Evolutionary conservation across 169 alveolate genomes (phyloP).

Genomic region (Plasmodium reichenowi): DNA sequence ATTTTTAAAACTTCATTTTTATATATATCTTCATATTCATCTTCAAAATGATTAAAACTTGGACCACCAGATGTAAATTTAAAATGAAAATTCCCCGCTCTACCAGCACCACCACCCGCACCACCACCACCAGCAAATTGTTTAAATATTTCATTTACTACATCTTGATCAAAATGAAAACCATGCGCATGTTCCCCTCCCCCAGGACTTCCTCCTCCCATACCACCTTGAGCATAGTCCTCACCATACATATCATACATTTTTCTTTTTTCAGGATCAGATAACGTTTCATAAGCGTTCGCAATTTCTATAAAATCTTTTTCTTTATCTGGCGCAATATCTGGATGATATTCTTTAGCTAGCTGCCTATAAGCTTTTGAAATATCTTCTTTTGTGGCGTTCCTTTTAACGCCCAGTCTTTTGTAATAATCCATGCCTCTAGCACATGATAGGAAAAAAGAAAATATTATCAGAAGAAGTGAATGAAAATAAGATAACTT

Average conservation of each 20-base stretch:
- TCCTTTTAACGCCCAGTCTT: slow-evolving; percentile 89
- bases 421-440: slow-evolving; percentile 88
- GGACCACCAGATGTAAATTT: slow-evolving; percentile 78
- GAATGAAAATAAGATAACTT: slow-evolving; percentile 29
- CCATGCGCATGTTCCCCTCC: slow-evolving; percentile 80
- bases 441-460: slow-evolving; percentile 50
- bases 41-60: slow-evolving; percentile 27
- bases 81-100: slow-evolving; percentile 66
- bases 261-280: slow-evolving; percentile 92
- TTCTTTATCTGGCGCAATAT: slow-evolving; percentile 90
- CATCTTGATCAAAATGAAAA: slow-evolving; percentile 86
- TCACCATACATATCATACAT: slow-evolving; percentile 95
- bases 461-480: slow-evolving; percentile 30
- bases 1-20: slow-evolving; percentile 81
- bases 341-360: slow-evolving; percentile 94
- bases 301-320: slow-evolving; percentile 92
- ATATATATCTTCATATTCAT: slow-evolving; percentile 70
- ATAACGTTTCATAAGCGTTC: slow-evolving; percentile 94
- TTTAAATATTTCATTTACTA: slow-evolving; percentile 87
- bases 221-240: slow-evolving; percentile 90
- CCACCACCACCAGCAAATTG: slow-evolving; percentile 80
- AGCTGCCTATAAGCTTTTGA: slow-evolving; percentile 94
- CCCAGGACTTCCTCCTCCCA: slow-evolving; percentile 63
- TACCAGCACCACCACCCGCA: slow-evolving; percentile 57
- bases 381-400: slow-evolving; percentile 91